Conservation (phyloP, 306 rosid genomes). For the barrel medic (Medicago truncatula) region DNA sequence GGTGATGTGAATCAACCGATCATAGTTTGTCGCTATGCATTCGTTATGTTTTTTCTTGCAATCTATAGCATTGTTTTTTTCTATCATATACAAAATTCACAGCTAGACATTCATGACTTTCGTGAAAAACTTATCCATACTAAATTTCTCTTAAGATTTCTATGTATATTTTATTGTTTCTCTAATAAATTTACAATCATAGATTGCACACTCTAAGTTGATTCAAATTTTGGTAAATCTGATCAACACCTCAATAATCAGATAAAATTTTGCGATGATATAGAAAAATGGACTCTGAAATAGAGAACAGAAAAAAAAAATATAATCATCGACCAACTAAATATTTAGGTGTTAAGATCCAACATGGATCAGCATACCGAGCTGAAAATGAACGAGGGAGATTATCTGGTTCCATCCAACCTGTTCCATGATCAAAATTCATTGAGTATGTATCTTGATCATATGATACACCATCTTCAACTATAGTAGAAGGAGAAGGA, state of each 20-base stretch:
- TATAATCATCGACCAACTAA: conserved; percentile 38
- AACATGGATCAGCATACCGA: conserved; percentile 69
- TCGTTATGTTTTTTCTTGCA: too few relatives aligned
- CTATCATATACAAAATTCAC: too few relatives aligned
- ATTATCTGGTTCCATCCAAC: conserved; percentile 67
- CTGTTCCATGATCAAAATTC: conserved; percentile 68
- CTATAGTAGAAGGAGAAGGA: conserved; percentile 18
- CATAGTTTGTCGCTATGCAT: too few relatives aligned
- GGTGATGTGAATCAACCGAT: too few relatives aligned
- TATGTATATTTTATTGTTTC: not conserved
- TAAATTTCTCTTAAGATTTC: too few relatives aligned
- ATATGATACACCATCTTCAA: conserved; percentile 46
- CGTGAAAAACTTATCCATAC: too few relatives aligned
- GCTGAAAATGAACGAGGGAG: conserved; percentile 70
- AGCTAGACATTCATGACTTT: too few relatives aligned
- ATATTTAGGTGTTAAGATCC: conserved; percentile 44
- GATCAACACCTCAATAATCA: conserved; percentile 11
- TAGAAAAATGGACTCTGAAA: conserved; percentile 14
- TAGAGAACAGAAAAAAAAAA: not conserved
- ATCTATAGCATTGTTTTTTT: too few relatives aligned
- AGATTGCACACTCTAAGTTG: not conserved
- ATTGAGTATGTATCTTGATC: conserved; percentile 56
- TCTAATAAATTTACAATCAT: not conserved
- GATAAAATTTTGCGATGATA: not conserved
- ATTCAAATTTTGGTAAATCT: not conserved